Conservation (phyloP, 768 basidiomycete species). For the Podaxis rugospora region DNA sequence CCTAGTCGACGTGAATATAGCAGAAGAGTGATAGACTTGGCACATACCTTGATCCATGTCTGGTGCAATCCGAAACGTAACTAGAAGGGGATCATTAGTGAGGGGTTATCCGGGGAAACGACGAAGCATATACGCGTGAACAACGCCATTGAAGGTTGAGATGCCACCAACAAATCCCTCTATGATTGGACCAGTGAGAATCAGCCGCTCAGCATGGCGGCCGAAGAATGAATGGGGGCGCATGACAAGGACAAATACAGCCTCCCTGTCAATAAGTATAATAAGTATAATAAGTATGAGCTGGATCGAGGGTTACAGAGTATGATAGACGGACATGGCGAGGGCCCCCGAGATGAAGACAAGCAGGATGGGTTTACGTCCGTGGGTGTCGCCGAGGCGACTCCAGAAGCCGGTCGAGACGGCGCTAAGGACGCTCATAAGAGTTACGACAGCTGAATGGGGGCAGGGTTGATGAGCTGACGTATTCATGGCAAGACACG, state of each 20-base stretch:
- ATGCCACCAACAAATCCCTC: conserved; percentile 79
- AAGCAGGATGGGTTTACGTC: conserved; percentile 71
- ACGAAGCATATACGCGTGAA: conserved; percentile 59
- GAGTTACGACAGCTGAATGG: conserved; percentile 56
- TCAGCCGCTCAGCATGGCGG: conserved; percentile 60
- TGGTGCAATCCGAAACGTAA: conserved; percentile 49
- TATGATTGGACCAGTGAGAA: conserved; percentile 72
- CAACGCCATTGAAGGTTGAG: conserved; percentile 58
- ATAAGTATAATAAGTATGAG: conserved; percentile 11
- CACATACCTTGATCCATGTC: conserved; percentile 41
- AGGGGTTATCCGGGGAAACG: conserved; percentile 24
- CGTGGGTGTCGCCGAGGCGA: conserved; percentile 67
- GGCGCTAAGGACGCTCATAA: conserved; percentile 76
- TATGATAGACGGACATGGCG: conserved; percentile 51
- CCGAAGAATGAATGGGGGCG: conserved; percentile 42
- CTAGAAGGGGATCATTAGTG: conserved; percentile 29
- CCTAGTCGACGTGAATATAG: conserved; percentile 19
- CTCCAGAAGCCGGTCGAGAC: conserved; percentile 89
- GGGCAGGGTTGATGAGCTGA: not conserved
- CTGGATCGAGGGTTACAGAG: conserved; percentile 4
- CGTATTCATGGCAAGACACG: not conserved
- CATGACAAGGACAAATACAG: conserved; percentile 77
- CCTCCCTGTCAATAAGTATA: conserved; percentile 50
- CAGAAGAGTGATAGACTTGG: not conserved
- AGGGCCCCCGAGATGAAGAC: conserved; percentile 66